These are phyloP conservation scores for Suillus discolor DNA, from an alignment of 768 basidiomycete genomes.

Conservation along the genomic window DNA sequence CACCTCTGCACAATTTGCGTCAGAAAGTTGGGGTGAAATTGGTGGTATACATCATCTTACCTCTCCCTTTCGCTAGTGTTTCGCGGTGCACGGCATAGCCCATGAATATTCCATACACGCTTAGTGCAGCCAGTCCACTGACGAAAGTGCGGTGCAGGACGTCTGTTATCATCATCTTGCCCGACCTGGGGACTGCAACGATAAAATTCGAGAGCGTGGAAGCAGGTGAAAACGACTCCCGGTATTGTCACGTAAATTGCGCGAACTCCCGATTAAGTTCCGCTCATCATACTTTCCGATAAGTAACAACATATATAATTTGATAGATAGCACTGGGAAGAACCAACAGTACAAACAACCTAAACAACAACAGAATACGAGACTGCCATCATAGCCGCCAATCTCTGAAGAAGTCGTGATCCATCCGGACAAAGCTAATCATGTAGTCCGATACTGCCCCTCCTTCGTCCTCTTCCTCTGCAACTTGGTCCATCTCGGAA, in stretches of 20 bases:
- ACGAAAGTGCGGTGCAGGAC: conserved; percentile 34
- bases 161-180: conserved; percentile 28
- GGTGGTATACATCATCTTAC: conserved; percentile 17
- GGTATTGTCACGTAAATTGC: no score
- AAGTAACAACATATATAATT: neutral
- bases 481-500: conserved; percentile 38
- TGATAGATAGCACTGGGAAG: conserved; percentile 20
- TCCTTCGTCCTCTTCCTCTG: conserved; percentile 51
- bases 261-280: no score
- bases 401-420: conserved; percentile 72
- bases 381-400: conserved; percentile 54
- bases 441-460: conserved; percentile 86
- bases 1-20: conserved; percentile 1
- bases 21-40: neutral
- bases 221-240: neutral
- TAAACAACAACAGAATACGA: conserved; percentile 12
- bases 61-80: conserved; percentile 33
- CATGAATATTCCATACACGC: conserved; percentile 32
- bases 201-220: neutral
- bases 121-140: conserved; percentile 29
- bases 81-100: conserved; percentile 35
- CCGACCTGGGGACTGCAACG: conserved; percentile 17
- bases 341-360: conserved; percentile 1
- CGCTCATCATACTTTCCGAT: neutral
- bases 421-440: conserved; percentile 63